Conservation (phyloP, 345 rosid species). For the Euphorbia peplus region DNA sequence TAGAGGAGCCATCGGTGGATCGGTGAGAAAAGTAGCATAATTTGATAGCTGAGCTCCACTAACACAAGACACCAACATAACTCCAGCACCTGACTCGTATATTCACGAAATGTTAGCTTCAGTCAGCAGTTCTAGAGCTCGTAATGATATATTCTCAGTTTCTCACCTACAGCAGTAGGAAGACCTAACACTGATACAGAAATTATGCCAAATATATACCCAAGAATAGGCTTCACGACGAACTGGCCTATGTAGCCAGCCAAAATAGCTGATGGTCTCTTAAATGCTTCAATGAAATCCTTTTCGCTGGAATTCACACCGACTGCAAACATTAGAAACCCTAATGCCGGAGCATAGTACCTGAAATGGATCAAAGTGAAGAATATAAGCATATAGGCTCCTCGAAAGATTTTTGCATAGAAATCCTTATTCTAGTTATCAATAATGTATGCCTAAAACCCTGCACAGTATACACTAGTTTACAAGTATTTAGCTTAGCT, state of each 20-base stretch:
- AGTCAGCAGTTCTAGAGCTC: background rate
- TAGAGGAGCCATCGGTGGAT: slow-evolving; percentile 75
- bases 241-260: slow-evolving; percentile 82
- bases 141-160: slow-evolving; percentile 28
- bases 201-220: slow-evolving; percentile 69
- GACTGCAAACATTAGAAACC: slow-evolving; percentile 97
- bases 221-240: slow-evolving; percentile 80
- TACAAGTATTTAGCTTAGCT: background rate
- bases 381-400: background rate
- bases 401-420: background rate
- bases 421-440: background rate
- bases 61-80: slow-evolving; percentile 94
- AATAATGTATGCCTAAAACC: background rate
- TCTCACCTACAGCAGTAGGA: slow-evolving; percentile 73
- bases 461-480: background rate
- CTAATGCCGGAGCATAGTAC: slow-evolving; percentile 93
- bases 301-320: slow-evolving; percentile 86
- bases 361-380: slow-evolving; percentile 34
- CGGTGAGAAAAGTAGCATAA: slow-evolving; percentile 86
- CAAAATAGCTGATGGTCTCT: slow-evolving; percentile 67
- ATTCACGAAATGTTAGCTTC: slow-evolving; percentile 16
- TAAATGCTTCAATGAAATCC: slow-evolving; percentile 85
- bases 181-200: slow-evolving; percentile 66
- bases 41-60: slow-evolving; percentile 96
- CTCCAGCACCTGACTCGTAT: slow-evolving; percentile 66